These are phyloP conservation scores for Aspergillus fischeri DNA, from an alignment of 2,329 filamentous ascomycete genomes.

Conservation along the genomic window DNA sequence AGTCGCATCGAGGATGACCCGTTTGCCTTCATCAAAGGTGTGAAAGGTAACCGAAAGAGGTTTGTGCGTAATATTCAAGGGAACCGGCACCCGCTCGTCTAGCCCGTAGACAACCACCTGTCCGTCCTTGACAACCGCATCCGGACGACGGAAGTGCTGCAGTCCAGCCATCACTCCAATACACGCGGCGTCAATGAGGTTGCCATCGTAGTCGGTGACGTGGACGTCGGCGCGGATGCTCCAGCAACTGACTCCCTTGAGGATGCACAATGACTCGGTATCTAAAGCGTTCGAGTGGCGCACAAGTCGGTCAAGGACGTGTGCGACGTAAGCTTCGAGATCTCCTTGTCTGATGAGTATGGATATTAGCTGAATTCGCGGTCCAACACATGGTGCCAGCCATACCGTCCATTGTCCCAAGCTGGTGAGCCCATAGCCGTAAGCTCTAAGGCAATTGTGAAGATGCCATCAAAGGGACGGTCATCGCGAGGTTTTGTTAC, in stretches of 20 bases:
- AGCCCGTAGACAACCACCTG: slow-evolving; percentile 77
- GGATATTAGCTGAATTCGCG: neutral
- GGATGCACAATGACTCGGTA: slow-evolving; percentile 90
- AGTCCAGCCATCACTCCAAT: slow-evolving; percentile 83
- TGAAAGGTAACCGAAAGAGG: slow-evolving; percentile 89
- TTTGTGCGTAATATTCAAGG: slow-evolving; percentile 84
- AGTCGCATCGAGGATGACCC: slow-evolving; percentile 44
- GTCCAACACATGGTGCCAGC: neutral
- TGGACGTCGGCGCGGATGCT: slow-evolving; percentile 87
- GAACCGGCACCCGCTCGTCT: slow-evolving; percentile 83
- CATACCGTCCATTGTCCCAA: slow-evolving; percentile 75
- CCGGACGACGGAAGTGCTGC: slow-evolving; percentile 85
- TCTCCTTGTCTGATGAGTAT: slow-evolving; percentile 61
- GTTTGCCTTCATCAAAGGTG: slow-evolving; percentile 59
- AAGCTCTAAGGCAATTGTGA: slow-evolving; percentile 86
- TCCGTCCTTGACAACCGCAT: slow-evolving; percentile 81
- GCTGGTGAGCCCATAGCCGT: slow-evolving; percentile 87
- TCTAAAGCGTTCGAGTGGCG: slow-evolving; percentile 89
- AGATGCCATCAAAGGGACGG: slow-evolving; percentile 91
- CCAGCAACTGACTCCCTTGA: slow-evolving; percentile 89
- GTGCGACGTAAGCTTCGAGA: slow-evolving; percentile 77
- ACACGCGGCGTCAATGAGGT: slow-evolving; percentile 80
- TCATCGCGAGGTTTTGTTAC: slow-evolving; percentile 81
- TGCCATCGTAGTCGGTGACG: slow-evolving; percentile 85
- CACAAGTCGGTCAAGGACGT: slow-evolving; percentile 88